Base-by-base conservation (phyloP, 2,329 filamentous ascomycete species). In the Ophiostoma quercus region DNA sequence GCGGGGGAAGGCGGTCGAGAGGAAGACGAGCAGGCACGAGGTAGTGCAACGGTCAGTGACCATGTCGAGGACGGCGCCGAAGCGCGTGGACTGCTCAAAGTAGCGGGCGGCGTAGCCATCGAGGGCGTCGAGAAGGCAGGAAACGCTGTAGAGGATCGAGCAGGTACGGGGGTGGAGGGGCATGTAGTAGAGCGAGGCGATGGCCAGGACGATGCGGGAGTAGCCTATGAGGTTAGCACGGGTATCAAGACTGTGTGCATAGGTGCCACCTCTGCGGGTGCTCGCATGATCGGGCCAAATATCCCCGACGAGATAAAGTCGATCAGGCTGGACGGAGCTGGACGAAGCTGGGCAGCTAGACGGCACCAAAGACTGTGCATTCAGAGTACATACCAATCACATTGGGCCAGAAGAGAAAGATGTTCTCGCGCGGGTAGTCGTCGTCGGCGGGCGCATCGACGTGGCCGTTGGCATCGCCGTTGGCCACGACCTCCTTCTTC, bases 131-230 rank as follows among this genome's bases (percentile, higher is more conserved):
- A 99, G 90, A 63, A 98, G 87, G 79, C 95, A 98, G 34, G 94
- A 98, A 71, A 99, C 83, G 78, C 90, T 94, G 84, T 99, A 99
- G 69, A 96, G 87, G 67, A 94, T 80, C 71, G 92, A 94, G 82
- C 94, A 98, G 51, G 94, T 97, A 76, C 94, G 90, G n/a, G 94
- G 94, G 79, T 99, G 95, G 69, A 98, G 87, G 68, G 95, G 94
- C 95, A 99, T 99, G 84, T 97, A 99, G 83, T 98, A 97, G 74
- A 99, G 88, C 37, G 95, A 97, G 66, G 91, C 92, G 76, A 97
- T 83, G 75, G 94, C 93, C 74, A 94, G 86, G 73, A 94, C 82
- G 77, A 95, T 90, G 76, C 92, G 89, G 71, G 82, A 84, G 80
- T 94, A 94, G 74, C 91, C 91, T 93, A 73, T 8, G n/a, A 25